Evolutionary conservation across 805 yeast genomes (phyloP).

Genomic region (Groenewaldozyma tartarivorans): DNA sequence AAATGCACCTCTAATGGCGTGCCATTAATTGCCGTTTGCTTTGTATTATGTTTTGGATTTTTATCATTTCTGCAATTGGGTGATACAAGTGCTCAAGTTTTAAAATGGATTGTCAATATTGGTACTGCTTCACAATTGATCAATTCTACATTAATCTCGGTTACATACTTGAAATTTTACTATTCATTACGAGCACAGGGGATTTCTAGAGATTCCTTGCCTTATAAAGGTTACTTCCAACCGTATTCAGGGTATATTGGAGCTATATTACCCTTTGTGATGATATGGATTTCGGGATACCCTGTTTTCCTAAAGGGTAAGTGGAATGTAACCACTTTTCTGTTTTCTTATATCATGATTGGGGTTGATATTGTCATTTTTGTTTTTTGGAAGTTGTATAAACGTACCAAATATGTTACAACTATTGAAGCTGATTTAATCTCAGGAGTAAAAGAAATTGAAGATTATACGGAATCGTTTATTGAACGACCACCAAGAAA

Average conservation of each 20-base stretch:
- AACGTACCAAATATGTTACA: slow-evolving; percentile 11
- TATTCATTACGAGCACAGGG: slow-evolving; percentile 50
- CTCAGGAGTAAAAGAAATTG: slow-evolving; percentile 55
- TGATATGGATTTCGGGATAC: slow-evolving; percentile 67
- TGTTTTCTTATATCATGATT: slow-evolving; percentile 63
- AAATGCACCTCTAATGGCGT: slow-evolving; percentile 60
- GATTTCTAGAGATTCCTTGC: slow-evolving; percentile 57
- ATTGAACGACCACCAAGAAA: slow-evolving; percentile 27
- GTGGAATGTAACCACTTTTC: slow-evolving; percentile 47
- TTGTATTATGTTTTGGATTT: slow-evolving; percentile 46
- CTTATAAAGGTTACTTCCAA: slow-evolving; percentile 65
- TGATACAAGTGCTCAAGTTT: slow-evolving; percentile 28
- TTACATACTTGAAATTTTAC: slow-evolving; percentile 65
- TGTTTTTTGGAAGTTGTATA: slow-evolving; percentile 36
- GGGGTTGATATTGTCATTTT: slow-evolving; percentile 39
- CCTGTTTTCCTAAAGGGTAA: slow-evolving; percentile 35
- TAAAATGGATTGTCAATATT: slow-evolving; percentile 50
- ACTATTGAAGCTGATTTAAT: slow-evolving; percentile 48
- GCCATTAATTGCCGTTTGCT: slow-evolving; percentile 48
- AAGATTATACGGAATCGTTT: slow-evolving; percentile 41
- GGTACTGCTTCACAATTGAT: slow-evolving; percentile 67
- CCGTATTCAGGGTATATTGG: slow-evolving; percentile 63
- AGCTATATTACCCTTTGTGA: slow-evolving; percentile 40
- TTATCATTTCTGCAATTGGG: slow-evolving; percentile 60
- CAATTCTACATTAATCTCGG: slow-evolving; percentile 64